Evolutionary conservation across 2,329 filamentous ascomycete genomes (phyloP), one percentile per base, ranked within the genome.

Genomic region (Aurifilum marmelostoma): DNA sequence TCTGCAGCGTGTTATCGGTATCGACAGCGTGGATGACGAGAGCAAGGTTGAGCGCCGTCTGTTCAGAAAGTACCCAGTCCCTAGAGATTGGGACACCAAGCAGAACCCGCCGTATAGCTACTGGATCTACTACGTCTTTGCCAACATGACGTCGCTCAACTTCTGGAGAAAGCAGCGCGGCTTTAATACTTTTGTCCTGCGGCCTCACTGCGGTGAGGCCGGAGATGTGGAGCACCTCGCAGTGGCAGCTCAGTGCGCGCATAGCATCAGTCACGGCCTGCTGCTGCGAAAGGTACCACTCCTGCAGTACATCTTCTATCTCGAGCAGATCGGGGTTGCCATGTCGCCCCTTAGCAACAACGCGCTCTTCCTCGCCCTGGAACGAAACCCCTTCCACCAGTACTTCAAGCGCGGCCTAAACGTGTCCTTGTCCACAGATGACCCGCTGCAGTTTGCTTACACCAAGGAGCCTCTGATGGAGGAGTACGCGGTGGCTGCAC

Each of bases 311-410:
- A 89, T 98, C 64, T 99, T 97, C 82, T 99, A 99, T 76, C 88
- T 99, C 27, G 94, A 99, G 77, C 95, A 98, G 77, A 97, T 99
- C 72, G 96, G 96, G 69, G 96, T 99, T 72, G 96, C 96, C 71
- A 99, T 99, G 96, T 98, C 95, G n/a, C 96, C 96, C 2, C 85
- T 99, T 60, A 97, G 94, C 79, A 99, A 99, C 83, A 99, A 99
- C 75, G 96, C 96, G 0, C 82, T 99, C 41, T 99, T 99, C 82
- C 83, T 99, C 65, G 94, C 95, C 0, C 98, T 99, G 76, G 96
- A 99, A 79, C 90, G 97, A 69, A 99, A 99, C 75, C 96, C 96
- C 0, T 99, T 97, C 81, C 86, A 97, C 74, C 92, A 92, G 75
- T 99, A 99, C 80, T 99, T 99, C 84, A 91, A 92, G 76, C 90